A percentile compares a stretch with the other conserved stretches of the same genome.
Evolutionary conservation across 225 moss, liverwort and hornwort genomes (phyloP).

Genomic region (Physcomitrellopsis africana): DNA sequence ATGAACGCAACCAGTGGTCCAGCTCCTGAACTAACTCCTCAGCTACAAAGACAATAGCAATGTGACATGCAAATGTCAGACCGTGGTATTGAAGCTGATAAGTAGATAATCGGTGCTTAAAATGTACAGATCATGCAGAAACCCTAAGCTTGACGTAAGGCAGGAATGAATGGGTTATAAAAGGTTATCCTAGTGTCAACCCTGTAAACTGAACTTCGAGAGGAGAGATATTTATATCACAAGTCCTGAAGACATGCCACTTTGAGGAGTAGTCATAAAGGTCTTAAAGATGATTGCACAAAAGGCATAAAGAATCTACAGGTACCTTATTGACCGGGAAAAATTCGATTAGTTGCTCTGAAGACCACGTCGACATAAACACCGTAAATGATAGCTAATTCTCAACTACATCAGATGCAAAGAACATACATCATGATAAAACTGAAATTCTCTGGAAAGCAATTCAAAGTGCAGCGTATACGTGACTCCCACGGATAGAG

Average conservation of each 20-base stretch:
- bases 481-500: background rate
- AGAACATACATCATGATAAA: background rate
- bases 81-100: background rate
- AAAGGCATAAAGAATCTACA: background rate
- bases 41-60: constrained; percentile 39
- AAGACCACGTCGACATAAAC: background rate
- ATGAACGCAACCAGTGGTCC: constrained; percentile 71
- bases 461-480: background rate
- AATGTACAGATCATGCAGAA: constrained; percentile 2
- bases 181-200: background rate
- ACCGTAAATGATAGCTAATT: background rate
- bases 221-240: background rate
- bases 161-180: background rate
- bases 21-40: constrained; percentile 73
- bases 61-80: background rate
- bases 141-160: background rate
- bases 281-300: background rate
- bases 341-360: background rate
- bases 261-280: background rate
- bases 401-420: background rate
- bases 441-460: background rate
- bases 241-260: background rate
- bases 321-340: background rate
- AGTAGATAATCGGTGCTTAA: background rate
- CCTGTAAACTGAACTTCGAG: constrained; percentile 2